Evolutionary conservation across 73 alveolate genomes (phyloP).

Genomic region (Tetrahymena malaccensis): DNA sequence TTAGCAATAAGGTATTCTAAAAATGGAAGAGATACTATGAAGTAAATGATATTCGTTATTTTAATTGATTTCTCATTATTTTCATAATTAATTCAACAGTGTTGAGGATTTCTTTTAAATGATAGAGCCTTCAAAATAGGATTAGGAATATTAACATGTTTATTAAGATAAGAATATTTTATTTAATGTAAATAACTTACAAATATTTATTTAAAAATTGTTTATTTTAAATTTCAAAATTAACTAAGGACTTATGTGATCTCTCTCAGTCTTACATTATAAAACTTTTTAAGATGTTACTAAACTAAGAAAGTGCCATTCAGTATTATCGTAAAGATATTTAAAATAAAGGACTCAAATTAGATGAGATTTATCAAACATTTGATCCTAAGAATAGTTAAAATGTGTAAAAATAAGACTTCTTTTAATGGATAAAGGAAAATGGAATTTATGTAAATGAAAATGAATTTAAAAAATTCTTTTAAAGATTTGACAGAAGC

Average conservation of each 20-base stretch:
- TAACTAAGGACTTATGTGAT: neutral
- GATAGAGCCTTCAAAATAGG: neutral
- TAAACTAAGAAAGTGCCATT: neutral
- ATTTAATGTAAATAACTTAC: neutral
- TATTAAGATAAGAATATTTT: neutral
- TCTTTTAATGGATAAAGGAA: neutral
- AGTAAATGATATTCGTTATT: neutral
- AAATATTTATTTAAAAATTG: neutral
- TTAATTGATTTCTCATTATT: neutral
- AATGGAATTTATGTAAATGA: neutral
- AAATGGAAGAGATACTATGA: neutral
- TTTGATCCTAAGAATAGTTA: neutral
- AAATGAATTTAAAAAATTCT: neutral
- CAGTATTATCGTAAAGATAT: neutral
- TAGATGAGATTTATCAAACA: neutral
- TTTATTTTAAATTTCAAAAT: neutral
- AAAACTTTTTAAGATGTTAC: neutral
- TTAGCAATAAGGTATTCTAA: neutral
- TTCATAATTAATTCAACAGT: neutral
- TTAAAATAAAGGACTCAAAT: neutral
- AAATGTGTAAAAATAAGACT: neutral
- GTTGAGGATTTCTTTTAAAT: neutral
- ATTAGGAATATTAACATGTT: neutral
- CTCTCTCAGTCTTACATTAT: neutral
- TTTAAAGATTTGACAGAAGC: neutral